These are phyloP conservation scores for Tilletia walkeri DNA, from an alignment of 1,284 basidiomycete genomes.

Conservation along the genomic window DNA sequence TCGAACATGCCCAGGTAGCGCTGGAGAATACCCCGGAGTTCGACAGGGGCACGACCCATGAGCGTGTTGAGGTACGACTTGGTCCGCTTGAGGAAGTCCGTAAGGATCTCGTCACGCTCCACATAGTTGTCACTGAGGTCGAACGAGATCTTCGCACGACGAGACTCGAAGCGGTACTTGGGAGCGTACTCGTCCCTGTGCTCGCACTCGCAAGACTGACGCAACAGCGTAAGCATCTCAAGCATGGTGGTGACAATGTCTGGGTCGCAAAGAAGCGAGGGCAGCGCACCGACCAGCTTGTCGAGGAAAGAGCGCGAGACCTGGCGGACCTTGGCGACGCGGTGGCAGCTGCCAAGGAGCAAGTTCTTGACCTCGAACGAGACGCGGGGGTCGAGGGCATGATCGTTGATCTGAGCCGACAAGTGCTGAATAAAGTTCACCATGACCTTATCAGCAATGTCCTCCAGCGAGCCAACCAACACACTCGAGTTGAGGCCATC, in stretches of 20 bases:
- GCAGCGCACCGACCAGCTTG: slow-evolving; percentile 84
- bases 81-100: slow-evolving; percentile 71
- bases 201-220: slow-evolving; percentile 85
- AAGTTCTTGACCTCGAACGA: slow-evolving; percentile 74
- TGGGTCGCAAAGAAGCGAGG: slow-evolving; percentile 87
- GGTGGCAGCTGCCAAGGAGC: slow-evolving; percentile 77
- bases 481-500: slow-evolving; percentile 72
- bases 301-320: slow-evolving; percentile 80
- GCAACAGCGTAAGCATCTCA: slow-evolving; percentile 84
- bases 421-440: slow-evolving; percentile 53
- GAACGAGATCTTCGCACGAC: slow-evolving; percentile 70
- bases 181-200: slow-evolving; percentile 93
- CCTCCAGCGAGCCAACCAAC: slow-evolving; percentile 74
- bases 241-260: slow-evolving; percentile 73
- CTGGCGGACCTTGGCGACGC: slow-evolving; percentile 75
- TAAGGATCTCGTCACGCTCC: slow-evolving; percentile 79
- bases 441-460: slow-evolving; percentile 77
- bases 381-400: slow-evolving; percentile 72
- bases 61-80: slow-evolving; percentile 81
- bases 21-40: slow-evolving; percentile 87
- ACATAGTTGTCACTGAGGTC: slow-evolving; percentile 84
- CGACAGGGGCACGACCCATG: slow-evolving; percentile 81
- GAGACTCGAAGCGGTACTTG: slow-evolving; percentile 76
- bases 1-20: slow-evolving; percentile 56
- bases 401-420: slow-evolving; percentile 67